Conservation (phyloP, 2,329 filamentous ascomycete species). For the Aspergillus udagawae region DNA sequence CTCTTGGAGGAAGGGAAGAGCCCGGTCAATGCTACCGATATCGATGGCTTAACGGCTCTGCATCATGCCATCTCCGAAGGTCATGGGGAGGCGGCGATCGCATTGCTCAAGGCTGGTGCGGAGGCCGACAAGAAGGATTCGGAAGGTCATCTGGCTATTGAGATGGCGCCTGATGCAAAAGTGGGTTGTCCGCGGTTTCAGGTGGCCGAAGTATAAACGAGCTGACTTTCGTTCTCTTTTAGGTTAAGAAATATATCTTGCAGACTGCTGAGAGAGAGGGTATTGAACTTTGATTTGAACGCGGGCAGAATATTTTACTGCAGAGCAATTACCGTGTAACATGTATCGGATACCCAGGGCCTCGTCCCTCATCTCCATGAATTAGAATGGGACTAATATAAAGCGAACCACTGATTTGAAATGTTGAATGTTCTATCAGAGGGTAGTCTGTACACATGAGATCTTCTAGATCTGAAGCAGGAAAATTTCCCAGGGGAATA, state of each 20-base stretch:
- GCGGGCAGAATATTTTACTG: neutral
- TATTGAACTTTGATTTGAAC: conserved; percentile 52
- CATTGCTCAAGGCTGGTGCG: conserved; percentile 78
- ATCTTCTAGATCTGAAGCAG: neutral
- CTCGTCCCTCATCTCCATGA: neutral
- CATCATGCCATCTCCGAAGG: conserved; percentile 67
- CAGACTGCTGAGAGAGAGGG: conserved; percentile 79
- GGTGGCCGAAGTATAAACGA: neutral
- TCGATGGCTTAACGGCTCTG: conserved; percentile 78
- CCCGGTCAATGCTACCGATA: conserved; percentile 78
- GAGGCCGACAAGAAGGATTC: conserved; percentile 72
- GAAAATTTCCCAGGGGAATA: neutral
- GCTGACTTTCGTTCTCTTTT: conserved; percentile 3
- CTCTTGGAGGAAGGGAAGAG: conserved; percentile 70
- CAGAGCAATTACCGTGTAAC: neutral
- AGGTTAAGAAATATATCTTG: conserved; percentile 74
- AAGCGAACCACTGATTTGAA: neutral
- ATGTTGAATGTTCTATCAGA: neutral
- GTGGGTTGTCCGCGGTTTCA: conserved; percentile 44
- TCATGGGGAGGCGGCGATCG: conserved; percentile 74
- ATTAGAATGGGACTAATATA: neutral
- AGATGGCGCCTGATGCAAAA: conserved; percentile 81
- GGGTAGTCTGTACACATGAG: neutral
- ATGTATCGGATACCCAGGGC: conserved; percentile 7
- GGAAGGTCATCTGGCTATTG: conserved; percentile 68